A percentile compares a stretch with the other conserved stretches of the same genome.
phyloP scores from a whole-genome alignment of 306 rosid species.

The Chamaecrista fasciculata region DNA sequence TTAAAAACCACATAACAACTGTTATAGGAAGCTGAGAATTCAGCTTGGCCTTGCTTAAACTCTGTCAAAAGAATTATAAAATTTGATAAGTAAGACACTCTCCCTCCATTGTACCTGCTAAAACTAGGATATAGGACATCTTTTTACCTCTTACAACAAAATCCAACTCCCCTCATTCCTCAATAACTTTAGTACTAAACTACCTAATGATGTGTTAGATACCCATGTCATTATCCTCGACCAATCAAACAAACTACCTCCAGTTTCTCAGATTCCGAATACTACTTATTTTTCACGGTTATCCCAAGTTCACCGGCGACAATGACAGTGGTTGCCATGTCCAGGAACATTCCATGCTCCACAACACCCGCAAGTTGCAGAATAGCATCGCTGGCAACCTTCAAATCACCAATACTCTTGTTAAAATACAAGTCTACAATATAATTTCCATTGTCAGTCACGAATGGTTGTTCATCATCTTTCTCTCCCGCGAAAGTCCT shows the following conservation, averaged over 20 bases:
- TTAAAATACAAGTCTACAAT: conserved; percentile 54
- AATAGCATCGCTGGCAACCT: conserved; percentile 53
- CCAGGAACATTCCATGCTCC: conserved; percentile 68
- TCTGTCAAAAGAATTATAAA: conserved; percentile 4
- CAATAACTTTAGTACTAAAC: conserved; percentile 22
- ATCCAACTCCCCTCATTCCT: neutral
- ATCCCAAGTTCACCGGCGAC: conserved; percentile 63
- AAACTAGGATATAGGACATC: conserved; percentile 1
- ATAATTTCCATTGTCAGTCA: conserved; percentile 57
- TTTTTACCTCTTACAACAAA: conserved; percentile 22
- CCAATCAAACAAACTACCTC: conserved; percentile 15
- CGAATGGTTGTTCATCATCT: conserved; percentile 38
- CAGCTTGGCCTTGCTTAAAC: conserved; percentile 14
- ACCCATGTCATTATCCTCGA: conserved; percentile 23
- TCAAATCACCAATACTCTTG: conserved; percentile 58
- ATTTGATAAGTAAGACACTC: neutral
- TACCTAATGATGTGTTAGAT: conserved; percentile 16
- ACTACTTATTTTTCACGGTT: conserved; percentile 43
- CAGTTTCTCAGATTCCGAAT: neutral
- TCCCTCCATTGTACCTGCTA: neutral
- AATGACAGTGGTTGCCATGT: conserved; percentile 63
- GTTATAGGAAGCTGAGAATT: conserved; percentile 8
- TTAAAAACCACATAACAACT: neutral
- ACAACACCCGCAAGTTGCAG: conserved; percentile 59
- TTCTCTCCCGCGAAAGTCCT: conserved; percentile 37